Conservation (phyloP, 306 rosid species). For the peach (Prunus persica) region Prunus_persica_NCBIv2 NC_034010.1:28682001-28682500, state of each 20-base stretch:
- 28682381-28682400: neutral
- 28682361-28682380: constrained; percentile 21
- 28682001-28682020: constrained; percentile 83
- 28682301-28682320: constrained; percentile 67
- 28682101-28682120: constrained; percentile 49
- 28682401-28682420: neutral
- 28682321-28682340: constrained; percentile 75
- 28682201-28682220: constrained; percentile 58
- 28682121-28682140: constrained; percentile 7
- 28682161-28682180: neutral
- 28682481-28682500: neutral
- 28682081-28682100: constrained; percentile 79
- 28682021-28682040: constrained; percentile 89
- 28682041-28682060: constrained; percentile 77
- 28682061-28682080: constrained; percentile 74
- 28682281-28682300: constrained; percentile 95
- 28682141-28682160: constrained; percentile 8
- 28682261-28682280: constrained; percentile 83
- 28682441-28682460: neutral
- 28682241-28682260: constrained; percentile 74
- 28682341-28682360: constrained; percentile 45
- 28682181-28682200: constrained; percentile 2
- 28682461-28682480: neutral
- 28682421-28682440: neutral
- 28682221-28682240: constrained; percentile 78